Conservation (phyloP, 305 asterid species). For the Fraxinus ornus region DNA sequence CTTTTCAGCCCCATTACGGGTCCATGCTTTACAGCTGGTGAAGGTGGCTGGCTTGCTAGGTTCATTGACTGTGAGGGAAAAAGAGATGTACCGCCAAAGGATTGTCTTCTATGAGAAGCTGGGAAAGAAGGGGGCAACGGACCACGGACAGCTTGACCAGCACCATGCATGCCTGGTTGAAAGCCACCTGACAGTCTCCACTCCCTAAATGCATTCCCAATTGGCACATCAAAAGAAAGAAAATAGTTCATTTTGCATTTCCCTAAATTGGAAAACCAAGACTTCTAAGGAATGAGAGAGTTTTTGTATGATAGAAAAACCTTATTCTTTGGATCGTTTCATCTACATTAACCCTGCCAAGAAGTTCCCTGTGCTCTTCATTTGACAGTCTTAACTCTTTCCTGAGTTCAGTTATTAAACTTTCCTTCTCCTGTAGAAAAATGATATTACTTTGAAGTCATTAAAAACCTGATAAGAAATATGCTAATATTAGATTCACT, state of each 20-base stretch:
- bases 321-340: slow-evolving; percentile 78
- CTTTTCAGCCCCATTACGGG: slow-evolving; percentile 53
- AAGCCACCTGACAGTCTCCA: slow-evolving; percentile 72
- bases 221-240: slow-evolving; percentile 5
- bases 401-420: slow-evolving; percentile 76
- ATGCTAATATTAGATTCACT: slow-evolving; percentile 29
- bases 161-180: slow-evolving; percentile 48
- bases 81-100: slow-evolving; percentile 48
- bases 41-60: slow-evolving; percentile 50
- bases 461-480: slow-evolving; percentile 35
- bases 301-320: slow-evolving; percentile 32
- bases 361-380: slow-evolving; percentile 85
- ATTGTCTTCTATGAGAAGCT: slow-evolving; percentile 52
- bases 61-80: slow-evolving; percentile 43
- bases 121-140: slow-evolving; percentile 48
- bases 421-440: slow-evolving; percentile 75
- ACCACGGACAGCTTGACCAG: slow-evolving; percentile 42
- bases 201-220: slow-evolving; percentile 48
- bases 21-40: slow-evolving; percentile 61
- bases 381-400: slow-evolving; percentile 79
- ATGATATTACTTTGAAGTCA: slow-evolving; percentile 37
- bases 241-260: background rate
- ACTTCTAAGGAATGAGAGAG: slow-evolving; percentile 19
- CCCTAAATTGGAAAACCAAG: slow-evolving; percentile 7
- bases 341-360: slow-evolving; percentile 67